Conservation (phyloP, 805 yeast species). For the Candida piceae region DNA sequence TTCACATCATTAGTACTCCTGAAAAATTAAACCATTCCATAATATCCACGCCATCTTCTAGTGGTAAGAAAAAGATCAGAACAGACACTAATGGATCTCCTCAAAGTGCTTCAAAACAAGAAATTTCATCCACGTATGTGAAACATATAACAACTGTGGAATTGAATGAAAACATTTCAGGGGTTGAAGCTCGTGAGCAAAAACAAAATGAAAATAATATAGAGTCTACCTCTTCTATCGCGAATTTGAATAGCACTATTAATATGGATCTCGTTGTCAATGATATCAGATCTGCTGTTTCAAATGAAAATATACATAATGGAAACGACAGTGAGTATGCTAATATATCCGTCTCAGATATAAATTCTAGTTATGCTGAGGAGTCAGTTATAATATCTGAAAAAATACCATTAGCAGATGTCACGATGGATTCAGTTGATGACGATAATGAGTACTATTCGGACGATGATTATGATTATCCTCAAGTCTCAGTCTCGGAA, state of each 20-base stretch:
- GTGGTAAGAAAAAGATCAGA: conserved; percentile 15
- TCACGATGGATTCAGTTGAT: conserved; percentile 17
- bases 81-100: conserved; percentile 19
- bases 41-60: conserved; percentile 15
- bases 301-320: not conserved
- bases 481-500: conserved; percentile 22
- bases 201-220: too few relatives aligned
- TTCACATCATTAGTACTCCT: conserved; percentile 4
- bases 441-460: conserved; percentile 17
- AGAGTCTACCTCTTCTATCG: too few relatives aligned
- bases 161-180: too few relatives aligned
- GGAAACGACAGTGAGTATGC: not conserved
- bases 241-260: too few relatives aligned
- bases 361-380: conserved; percentile 12
- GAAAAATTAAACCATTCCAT: too few relatives aligned
- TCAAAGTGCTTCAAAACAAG: conserved; percentile 12
- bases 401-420: conserved; percentile 28
- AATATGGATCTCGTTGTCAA: too few relatives aligned
- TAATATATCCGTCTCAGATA: not conserved
- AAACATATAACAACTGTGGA: too few relatives aligned
- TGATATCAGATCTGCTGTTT: too few relatives aligned
- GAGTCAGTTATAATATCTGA: conserved; percentile 23
- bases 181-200: too few relatives aligned
- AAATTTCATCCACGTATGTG: too few relatives aligned
- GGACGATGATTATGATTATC: conserved; percentile 25